Percentiles rank a stretch among this genome's conserved stretches.
phyloP scores from a whole-genome alignment of 192 early-diverging fungal species.

The Coemansia sp. region DNA sequence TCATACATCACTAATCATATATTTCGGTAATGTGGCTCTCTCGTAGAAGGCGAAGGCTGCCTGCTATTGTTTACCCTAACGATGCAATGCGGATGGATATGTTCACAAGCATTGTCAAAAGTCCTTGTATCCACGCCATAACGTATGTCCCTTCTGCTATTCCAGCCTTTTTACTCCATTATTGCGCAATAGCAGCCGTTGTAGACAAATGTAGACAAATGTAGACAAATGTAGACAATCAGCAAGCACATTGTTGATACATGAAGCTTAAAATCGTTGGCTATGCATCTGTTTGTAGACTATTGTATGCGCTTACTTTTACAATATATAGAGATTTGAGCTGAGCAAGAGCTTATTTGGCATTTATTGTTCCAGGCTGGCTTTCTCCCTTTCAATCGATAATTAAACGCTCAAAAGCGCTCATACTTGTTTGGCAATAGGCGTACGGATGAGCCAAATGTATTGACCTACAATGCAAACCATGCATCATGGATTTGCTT shows the following conservation, averaged over 20 bases:
- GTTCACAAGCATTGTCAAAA: too few species aligned
- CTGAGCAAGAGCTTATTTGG: not conserved
- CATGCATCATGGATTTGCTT: not conserved
- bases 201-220: too few species aligned
- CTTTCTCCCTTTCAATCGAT: not conserved
- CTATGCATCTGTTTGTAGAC: not conserved
- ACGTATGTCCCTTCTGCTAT: too few species aligned
- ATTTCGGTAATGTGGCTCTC: too few species aligned
- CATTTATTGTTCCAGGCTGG: not conserved
- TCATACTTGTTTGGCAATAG: not conserved
- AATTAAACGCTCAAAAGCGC: not conserved
- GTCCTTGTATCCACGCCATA: too few species aligned
- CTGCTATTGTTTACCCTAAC: too few species aligned
- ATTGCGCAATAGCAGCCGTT: too few species aligned
- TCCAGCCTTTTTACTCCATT: too few species aligned
- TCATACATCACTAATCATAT: too few species aligned
- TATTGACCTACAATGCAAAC: not conserved
- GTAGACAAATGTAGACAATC: not conserved
- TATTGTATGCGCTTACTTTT: not conserved
- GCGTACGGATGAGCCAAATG: too few species aligned
- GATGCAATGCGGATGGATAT: too few species aligned
- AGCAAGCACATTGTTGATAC: not conserved
- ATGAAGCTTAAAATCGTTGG: not conserved
- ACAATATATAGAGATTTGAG: not conserved
- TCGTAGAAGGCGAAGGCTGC: too few species aligned